Conservation (phyloP, 768 basidiomycete genomes). For the Naematelia encephala region DNA sequence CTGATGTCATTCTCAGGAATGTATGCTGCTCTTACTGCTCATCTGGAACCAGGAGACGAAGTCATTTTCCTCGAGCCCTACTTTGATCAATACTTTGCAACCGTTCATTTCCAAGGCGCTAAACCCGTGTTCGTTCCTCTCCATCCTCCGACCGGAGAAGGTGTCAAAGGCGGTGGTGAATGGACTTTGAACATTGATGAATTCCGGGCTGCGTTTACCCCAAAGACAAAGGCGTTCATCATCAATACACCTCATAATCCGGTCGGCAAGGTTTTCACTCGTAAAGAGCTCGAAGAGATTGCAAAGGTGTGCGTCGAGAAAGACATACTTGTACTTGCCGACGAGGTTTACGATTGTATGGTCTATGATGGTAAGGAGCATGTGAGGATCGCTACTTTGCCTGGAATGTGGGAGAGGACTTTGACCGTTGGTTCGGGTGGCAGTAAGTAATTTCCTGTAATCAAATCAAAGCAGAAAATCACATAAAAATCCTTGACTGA, state of each 20-base stretch:
- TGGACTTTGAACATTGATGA: constrained; percentile 92
- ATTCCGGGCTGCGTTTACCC: constrained; percentile 76
- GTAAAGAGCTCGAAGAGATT: constrained; percentile 74
- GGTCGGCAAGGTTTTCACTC: constrained; percentile 92
- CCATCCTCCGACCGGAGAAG: constrained; percentile 67
- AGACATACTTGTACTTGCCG: constrained; percentile 86
- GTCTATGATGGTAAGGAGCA: constrained; percentile 85
- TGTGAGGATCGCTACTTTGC: constrained; percentile 85
- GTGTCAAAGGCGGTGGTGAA: constrained; percentile 57
- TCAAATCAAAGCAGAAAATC: background rate
- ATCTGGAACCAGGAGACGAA: constrained; percentile 87
- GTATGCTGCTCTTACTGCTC: constrained; percentile 89
- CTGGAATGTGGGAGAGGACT: constrained; percentile 98
- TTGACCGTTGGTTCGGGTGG: constrained; percentile 94
- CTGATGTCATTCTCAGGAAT: constrained; percentile 59
- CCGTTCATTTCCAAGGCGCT: constrained; percentile 89
- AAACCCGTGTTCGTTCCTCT: constrained; percentile 91
- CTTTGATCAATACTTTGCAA: constrained; percentile 93
- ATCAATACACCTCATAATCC: constrained; percentile 98
- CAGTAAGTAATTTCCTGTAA: constrained; percentile 57
- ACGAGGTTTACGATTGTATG: constrained; percentile 98
- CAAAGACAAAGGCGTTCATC: constrained; percentile 89
- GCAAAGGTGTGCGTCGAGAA: constrained; percentile 84
- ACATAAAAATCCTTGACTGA: too few species aligned
- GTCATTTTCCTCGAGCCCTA: constrained; percentile 99